These are phyloP conservation scores for Myxozyma geophila DNA, from an alignment of 805 yeast species.

Conservation along the genomic window DNA sequence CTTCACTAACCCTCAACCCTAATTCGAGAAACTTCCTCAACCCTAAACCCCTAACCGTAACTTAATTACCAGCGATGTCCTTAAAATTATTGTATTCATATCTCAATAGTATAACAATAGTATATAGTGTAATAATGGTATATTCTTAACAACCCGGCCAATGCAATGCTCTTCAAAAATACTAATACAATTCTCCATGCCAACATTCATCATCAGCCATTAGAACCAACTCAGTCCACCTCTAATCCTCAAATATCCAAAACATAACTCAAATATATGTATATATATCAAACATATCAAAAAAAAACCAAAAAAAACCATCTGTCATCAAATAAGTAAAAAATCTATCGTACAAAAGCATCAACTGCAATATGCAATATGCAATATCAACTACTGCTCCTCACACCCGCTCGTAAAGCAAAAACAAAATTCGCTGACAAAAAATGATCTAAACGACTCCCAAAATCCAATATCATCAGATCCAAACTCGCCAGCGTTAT, in stretches of 20 bases:
- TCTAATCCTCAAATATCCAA: too few relatives aligned
- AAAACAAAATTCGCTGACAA: slow-evolving; percentile 32
- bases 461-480: slow-evolving; percentile 30
- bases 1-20: not conserved
- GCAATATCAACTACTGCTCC: slow-evolving; percentile 1
- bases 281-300: too few relatives aligned
- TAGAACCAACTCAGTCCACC: too few relatives aligned
- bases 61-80: too few relatives aligned
- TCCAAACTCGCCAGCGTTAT: slow-evolving; percentile 20
- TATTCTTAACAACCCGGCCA: not conserved
- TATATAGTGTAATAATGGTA: not conserved
- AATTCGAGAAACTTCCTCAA: slow-evolving; percentile 13
- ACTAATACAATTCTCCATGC: not conserved
- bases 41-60: not conserved
- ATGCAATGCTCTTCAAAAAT: not conserved
- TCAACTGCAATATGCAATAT: not conserved
- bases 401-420: slow-evolving; percentile 15
- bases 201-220: not conserved
- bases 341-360: not conserved
- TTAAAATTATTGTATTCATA: too few relatives aligned
- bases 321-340: too few relatives aligned
- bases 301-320: too few relatives aligned
- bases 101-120: not conserved
- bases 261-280: too few relatives aligned
- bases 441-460: slow-evolving; percentile 25